Evolutionary conservation across 495 filamentous ascomycete species (phyloP).

Genomic region (Lindgomyces ingoldianus): DNA sequence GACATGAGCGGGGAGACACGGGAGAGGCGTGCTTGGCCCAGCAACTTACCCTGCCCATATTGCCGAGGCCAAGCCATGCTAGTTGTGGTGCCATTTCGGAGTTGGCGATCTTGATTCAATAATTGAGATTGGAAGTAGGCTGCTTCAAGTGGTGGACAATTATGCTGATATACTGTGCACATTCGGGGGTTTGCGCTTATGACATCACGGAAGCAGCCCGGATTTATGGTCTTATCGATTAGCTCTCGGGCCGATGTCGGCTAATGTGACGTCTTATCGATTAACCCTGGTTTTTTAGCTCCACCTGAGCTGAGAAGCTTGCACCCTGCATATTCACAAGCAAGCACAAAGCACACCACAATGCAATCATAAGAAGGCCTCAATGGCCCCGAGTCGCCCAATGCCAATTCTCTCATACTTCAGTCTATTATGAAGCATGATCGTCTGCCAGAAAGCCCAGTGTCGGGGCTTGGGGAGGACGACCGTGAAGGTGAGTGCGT

Average conservation of each 20-base stretch:
- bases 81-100: slow-evolving; percentile 61
- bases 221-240: not conserved
- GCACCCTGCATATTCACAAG: not conserved
- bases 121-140: too few relatives aligned
- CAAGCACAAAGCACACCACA: not conserved
- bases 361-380: not conserved
- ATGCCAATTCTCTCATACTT: not conserved
- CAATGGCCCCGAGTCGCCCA: not conserved
- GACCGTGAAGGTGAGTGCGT: slow-evolving; percentile 1
- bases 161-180: too few relatives aligned
- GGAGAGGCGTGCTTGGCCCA: slow-evolving; percentile 11
- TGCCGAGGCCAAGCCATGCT: slow-evolving; percentile 85
- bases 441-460: slow-evolving; percentile 32
- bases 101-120: too few relatives aligned
- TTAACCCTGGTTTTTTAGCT: slow-evolving; percentile 1
- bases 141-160: too few relatives aligned
- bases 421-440: slow-evolving; percentile 36
- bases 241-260: slow-evolving; percentile 1
- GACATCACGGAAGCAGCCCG: not conserved
- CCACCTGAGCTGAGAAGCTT: not conserved
- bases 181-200: not conserved
- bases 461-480: slow-evolving; percentile 26
- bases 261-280: slow-evolving; percentile 20
- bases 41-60: slow-evolving; percentile 77
- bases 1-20: slow-evolving; percentile 18